Conservation (phyloP, 2,329 filamentous ascomycete genomes). For the Sclerotinia borealis region DNA sequence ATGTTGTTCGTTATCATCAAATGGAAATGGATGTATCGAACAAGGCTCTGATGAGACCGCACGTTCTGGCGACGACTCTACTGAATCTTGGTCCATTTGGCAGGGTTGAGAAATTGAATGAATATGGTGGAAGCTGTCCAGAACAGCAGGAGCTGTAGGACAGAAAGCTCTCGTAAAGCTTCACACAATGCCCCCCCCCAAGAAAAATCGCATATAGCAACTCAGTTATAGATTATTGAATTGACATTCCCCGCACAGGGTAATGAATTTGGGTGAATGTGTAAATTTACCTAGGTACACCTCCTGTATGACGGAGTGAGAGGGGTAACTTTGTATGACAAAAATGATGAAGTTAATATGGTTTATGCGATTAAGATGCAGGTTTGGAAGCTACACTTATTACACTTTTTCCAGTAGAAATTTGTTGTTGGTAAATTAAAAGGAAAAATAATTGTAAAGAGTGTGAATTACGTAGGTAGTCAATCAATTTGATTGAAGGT, state of each 20-base stretch:
- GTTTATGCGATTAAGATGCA: neutral
- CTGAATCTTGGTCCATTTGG: constrained; percentile 36
- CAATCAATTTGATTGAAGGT: no score
- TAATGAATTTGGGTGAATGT: neutral
- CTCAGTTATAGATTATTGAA: neutral
- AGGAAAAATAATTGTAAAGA: neutral
- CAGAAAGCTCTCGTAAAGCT: constrained; percentile 23
- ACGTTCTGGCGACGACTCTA: constrained; percentile 45
- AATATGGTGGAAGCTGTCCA: constrained; percentile 34
- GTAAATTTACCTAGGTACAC: neutral
- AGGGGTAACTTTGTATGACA: neutral
- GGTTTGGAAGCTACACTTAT: neutral
- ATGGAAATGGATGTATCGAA: constrained; percentile 58
- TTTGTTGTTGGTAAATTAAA: neutral
- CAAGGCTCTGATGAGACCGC: constrained; percentile 57
- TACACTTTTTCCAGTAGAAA: neutral
- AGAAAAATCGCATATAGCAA: constrained; percentile 19
- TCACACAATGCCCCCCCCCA: constrained; percentile 8
- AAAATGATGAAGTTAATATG: neutral
- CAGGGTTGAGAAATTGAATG: constrained; percentile 38
- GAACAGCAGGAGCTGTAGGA: constrained; percentile 15
- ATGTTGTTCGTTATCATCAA: constrained; percentile 47
- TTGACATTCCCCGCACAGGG: neutral
- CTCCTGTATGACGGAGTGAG: neutral
- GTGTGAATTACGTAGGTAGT: no score